Evolutionary conservation across 2,329 filamentous ascomycete genomes (phyloP).

Genomic region (Epichloe hybrida): DNA sequence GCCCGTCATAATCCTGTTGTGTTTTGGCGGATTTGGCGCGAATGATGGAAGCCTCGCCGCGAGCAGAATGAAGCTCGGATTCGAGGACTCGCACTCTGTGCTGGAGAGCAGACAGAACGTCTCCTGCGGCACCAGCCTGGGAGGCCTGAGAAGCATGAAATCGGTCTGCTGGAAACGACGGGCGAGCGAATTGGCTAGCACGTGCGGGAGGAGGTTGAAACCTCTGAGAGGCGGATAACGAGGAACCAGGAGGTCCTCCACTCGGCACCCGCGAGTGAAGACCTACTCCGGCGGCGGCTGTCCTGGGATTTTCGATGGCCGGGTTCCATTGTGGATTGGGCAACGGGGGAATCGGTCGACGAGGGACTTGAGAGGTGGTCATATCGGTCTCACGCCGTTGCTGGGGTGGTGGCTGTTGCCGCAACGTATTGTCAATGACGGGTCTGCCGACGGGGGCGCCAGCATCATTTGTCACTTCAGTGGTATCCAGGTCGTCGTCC

Average conservation of each 20-base stretch:
- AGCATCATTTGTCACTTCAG: slow-evolving; percentile 40
- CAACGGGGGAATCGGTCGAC: slow-evolving; percentile 17
- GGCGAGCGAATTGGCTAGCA: slow-evolving; percentile 29
- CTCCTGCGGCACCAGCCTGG: slow-evolving; percentile 15
- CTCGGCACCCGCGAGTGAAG: slow-evolving; percentile 8
- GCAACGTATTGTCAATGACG: slow-evolving; percentile 22
- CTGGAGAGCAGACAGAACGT: slow-evolving; percentile 33
- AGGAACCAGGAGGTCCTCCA: slow-evolving; percentile 10
- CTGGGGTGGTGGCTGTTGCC: slow-evolving; percentile 18
- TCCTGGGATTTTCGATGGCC: slow-evolving; percentile 14
- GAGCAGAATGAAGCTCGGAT: slow-evolving; percentile 45
- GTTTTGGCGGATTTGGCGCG: slow-evolving; percentile 53
- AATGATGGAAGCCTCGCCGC: slow-evolving; percentile 64
- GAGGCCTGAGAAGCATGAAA: slow-evolving; percentile 12
- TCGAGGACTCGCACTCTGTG: slow-evolving; percentile 39
- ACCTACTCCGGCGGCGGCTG: slow-evolving; percentile 7
- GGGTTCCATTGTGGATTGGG: slow-evolving; percentile 28
- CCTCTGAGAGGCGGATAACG: slow-evolving; percentile 17
- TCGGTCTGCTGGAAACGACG: slow-evolving; percentile 16
- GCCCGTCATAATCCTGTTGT: slow-evolving; percentile 46
- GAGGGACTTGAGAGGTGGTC: slow-evolving; percentile 11
- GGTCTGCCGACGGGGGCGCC: slow-evolving; percentile 25
- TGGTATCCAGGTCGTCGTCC: slow-evolving; percentile 45
- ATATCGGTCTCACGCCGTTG: slow-evolving; percentile 12
- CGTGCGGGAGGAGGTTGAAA: slow-evolving; percentile 18